These are phyloP conservation scores for Magnaporthiopsis poae DNA, from an alignment of 2,329 filamentous ascomycete genomes.

Conservation along the genomic window DNA sequence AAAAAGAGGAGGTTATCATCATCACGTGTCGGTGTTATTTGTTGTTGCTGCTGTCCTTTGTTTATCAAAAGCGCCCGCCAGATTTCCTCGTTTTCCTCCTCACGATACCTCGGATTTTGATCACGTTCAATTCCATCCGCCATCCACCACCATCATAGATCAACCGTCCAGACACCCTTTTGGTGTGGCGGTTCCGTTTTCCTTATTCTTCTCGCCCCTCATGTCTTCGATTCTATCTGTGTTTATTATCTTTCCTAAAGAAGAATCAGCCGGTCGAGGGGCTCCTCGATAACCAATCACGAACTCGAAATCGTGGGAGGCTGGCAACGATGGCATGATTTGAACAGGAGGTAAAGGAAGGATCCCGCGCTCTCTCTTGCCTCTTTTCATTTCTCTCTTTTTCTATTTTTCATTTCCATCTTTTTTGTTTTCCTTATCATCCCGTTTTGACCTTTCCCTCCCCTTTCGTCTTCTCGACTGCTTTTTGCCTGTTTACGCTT, in stretches of 20 bases:
- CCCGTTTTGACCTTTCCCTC: background rate
- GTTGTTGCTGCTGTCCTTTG: background rate
- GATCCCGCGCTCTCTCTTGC: background rate
- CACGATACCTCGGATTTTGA: background rate
- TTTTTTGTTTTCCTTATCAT: background rate
- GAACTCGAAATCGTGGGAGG: background rate
- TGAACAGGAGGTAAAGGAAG: background rate
- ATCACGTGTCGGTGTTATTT: background rate
- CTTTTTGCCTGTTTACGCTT: background rate
- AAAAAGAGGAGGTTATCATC: background rate
- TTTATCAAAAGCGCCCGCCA: background rate
- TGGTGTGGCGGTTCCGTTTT: slow-evolving; percentile 1
- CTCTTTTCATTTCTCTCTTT: background rate
- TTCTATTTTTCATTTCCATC: background rate
- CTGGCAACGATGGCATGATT: background rate
- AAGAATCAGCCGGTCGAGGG: background rate
- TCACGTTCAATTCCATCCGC: background rate
- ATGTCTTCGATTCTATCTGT: background rate
- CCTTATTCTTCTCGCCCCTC: background rate
- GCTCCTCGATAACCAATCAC: background rate
- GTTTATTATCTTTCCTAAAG: background rate
- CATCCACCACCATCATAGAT: background rate
- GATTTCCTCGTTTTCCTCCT: background rate
- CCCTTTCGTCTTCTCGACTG: slow-evolving; percentile 9
- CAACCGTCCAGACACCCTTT: background rate